Base-by-base conservation (phyloP, 495 filamentous ascomycete genomes). In the Tuber microsphaerosporum region DNA sequence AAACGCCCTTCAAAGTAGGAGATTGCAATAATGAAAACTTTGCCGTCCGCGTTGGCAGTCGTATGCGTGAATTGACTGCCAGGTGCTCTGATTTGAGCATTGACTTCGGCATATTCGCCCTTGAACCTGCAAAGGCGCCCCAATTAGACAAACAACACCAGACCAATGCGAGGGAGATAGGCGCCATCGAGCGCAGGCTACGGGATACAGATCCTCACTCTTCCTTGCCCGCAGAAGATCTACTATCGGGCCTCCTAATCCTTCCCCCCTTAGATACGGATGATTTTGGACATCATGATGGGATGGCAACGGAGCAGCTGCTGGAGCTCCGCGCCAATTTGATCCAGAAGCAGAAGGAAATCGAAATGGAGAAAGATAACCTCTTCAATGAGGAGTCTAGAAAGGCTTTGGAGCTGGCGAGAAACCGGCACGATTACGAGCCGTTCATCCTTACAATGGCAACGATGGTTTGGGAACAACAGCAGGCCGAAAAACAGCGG, bases 1-100 rank as follows among this genome's bases (percentile, higher is more conserved):
- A 85, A 44, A 88, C 90, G 77, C 95, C 95, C 19, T 86, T 90
- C 61, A 87, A 87, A 74, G 84, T 97, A 45, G 92, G 93, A 91
- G 85, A 80, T 26, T 78, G 75, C 39, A 61, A 45, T 8, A 44
- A 76, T 17, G 73, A 76, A n/a, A 71, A 82, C 31, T 83, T 81
- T 76, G 75, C 75, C 34, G 37, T 56, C 43, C 46, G 71, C 14
- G 77, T 80, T 41, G 74, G 75, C 22, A 74, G 69, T 1, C 71
- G 56, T n/a, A 71, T 84, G 31, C 75, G 73, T 45, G 77, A 78
- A 5, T 75, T 75, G 43, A 81, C 83, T 26, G 43, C 73, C 8
- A 70, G 75, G 43, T 84, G 82, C 48, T 73, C 76, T 7, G 74
- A 80, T 39, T 71, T 75, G 19, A 75, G 81, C 26, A 71, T 77